Base-by-base conservation (phyloP, 2,329 filamentous ascomycete genomes). In the Alternaria postmessia region DNA sequence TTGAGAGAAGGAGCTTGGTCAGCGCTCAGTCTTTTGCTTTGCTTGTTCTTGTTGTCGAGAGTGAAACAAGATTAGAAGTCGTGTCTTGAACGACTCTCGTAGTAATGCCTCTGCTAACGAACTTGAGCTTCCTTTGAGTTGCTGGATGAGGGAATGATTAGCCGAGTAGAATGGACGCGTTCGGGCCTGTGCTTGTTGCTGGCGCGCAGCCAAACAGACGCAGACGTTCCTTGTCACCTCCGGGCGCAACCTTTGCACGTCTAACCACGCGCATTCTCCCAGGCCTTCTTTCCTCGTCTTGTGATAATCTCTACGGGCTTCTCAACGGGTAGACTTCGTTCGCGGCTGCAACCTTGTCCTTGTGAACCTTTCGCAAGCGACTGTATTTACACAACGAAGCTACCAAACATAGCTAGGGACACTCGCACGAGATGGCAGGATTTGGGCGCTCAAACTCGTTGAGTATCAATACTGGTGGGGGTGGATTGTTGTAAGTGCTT, bases 391-490 rank as follows among this genome's bases (percentile, higher is more conserved):
- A 46, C 52, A 11, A n/a, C 39, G 20, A 28, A 22, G 7, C 30
- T 28, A 26, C 38, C 18, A 14, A 39, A 51, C 20, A 49, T 7
- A 60, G 16, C 38, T 7, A 36, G 24, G n/a, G 28, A 44, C 24
- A 18, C 22, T 11, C 41, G 65, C 44, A 34, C 48, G 18, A 63
- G 6, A 79, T 79, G 76, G 68, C 81, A 70, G 80, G 80, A 43
- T 81, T 83, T 66, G 81, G 81, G 44, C 77, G 81, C 47, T 83
- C 81, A 24, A 83, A 83, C 69, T 82, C 81, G 58, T 77, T 87
- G 71, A 84, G 81, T 60, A 81, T 87, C 69, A 87, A 87, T 69
- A 87, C 85, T 20, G 81, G 81, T 30, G 43, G 52, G 16, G 58
- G 58, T 26, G 81, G 81, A 20, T 75, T 83, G 46, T 84, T 84